phyloP scores from a whole-genome alignment of 2,329 filamentous ascomycete genomes.

The Chaetomium globosum region DNA sequence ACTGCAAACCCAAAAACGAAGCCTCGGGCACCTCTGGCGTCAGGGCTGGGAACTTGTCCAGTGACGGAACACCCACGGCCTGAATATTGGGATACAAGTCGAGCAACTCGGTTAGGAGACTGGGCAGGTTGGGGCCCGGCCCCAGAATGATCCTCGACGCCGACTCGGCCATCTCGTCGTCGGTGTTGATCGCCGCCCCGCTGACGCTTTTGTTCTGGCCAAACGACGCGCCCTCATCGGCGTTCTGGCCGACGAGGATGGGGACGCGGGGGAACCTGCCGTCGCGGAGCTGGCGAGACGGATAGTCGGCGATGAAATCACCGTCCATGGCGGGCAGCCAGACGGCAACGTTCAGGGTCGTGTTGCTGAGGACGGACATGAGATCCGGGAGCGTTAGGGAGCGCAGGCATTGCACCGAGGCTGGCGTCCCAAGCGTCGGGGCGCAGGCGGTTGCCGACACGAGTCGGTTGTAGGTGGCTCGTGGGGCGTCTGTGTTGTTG shows the following conservation, averaged over 20 bases:
- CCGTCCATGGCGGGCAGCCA: slow-evolving; percentile 41
- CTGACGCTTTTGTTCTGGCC: background rate
- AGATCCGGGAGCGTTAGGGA: slow-evolving; percentile 38
- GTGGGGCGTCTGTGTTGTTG: slow-evolving; percentile 25
- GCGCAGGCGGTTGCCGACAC: slow-evolving; percentile 38
- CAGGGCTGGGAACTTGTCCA: slow-evolving; percentile 16
- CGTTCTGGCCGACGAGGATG: slow-evolving; percentile 44
- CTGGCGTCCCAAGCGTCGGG: slow-evolving; percentile 32
- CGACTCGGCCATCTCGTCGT: slow-evolving; percentile 8
- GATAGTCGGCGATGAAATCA: slow-evolving; percentile 44
- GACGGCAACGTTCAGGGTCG: slow-evolving; percentile 29
- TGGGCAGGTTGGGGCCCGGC: background rate
- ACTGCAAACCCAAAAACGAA: slow-evolving; percentile 4
- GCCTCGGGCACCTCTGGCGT: background rate
- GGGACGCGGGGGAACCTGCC: slow-evolving; percentile 45
- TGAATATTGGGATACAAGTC: slow-evolving; percentile 14
- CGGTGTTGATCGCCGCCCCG: slow-evolving; percentile 7
- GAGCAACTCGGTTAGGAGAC: slow-evolving; percentile 1
- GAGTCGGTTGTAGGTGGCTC: slow-evolving; percentile 26
- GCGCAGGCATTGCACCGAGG: slow-evolving; percentile 39
- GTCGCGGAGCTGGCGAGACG: slow-evolving; percentile 38
- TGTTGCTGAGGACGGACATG: slow-evolving; percentile 26
- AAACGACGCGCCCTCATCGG: slow-evolving; percentile 38
- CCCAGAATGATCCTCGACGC: slow-evolving; percentile 1
- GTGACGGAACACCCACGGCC: slow-evolving; percentile 3